These are phyloP conservation scores for Nectriaceae sp. DNA, from an alignment of 2,329 filamentous ascomycete species.

Conservation along the genomic window DNA sequence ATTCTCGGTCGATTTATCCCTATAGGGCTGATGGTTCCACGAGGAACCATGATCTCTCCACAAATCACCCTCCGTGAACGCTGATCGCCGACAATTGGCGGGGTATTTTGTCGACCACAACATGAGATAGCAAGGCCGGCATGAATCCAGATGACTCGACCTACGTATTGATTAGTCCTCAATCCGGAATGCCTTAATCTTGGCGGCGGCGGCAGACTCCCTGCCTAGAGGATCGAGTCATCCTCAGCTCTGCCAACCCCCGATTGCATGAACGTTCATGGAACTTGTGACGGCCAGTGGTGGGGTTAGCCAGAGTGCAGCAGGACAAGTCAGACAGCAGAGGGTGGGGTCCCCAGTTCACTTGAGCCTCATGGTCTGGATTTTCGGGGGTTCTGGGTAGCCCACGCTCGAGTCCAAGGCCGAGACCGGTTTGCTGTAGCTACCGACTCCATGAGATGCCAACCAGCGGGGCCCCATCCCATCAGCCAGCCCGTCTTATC, in stretches of 20 bases:
- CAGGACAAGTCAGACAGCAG: not conserved
- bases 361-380: not conserved
- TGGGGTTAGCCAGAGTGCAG: too few relatives aligned
- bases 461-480: too few relatives aligned
- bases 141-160: not conserved
- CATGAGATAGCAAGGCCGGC: not conserved
- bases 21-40: not conserved
- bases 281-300: not conserved
- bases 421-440: too few relatives aligned
- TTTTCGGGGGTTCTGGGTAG: not conserved
- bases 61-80: too few relatives aligned
- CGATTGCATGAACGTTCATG: not conserved
- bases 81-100: not conserved
- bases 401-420: too few relatives aligned
- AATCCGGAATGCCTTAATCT: not conserved
- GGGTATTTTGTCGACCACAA: slow-evolving; percentile 5
- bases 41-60: too few relatives aligned
- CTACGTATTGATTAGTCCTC: not conserved
- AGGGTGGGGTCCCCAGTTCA: not conserved
- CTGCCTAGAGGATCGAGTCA: not conserved
- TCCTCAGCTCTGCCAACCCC: not conserved
- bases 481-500: too few relatives aligned
- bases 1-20: too few relatives aligned
- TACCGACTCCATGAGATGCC: too few relatives aligned
- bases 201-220: not conserved